Conservation (phyloP, 805 yeast genomes). For the Priceomyces carsonii region DNA sequence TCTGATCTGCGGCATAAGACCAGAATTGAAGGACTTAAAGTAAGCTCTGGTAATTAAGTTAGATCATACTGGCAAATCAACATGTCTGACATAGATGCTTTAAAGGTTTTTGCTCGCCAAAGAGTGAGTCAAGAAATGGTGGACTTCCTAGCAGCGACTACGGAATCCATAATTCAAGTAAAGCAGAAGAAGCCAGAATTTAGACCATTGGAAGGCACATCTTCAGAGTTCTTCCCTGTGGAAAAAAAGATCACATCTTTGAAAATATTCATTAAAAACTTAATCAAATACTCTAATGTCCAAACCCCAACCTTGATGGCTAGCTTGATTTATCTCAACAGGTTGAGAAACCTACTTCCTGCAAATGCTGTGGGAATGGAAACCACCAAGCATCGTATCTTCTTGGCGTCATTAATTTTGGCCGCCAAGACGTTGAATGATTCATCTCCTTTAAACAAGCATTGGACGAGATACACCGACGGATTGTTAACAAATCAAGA, state of each 20-base stretch:
- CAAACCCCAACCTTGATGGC: slow-evolving; percentile 96
- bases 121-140: slow-evolving; percentile 62
- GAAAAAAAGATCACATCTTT: slow-evolving; percentile 32
- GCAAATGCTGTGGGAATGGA: slow-evolving; percentile 88
- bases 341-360: slow-evolving; percentile 76
- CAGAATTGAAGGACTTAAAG: too few relatives aligned
- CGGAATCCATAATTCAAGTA: slow-evolving; percentile 55
- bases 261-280: slow-evolving; percentile 63
- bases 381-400: slow-evolving; percentile 90
- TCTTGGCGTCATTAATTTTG: slow-evolving; percentile 81
- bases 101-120: slow-evolving; percentile 52
- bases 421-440: slow-evolving; percentile 95
- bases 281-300: slow-evolving; percentile 82
- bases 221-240: slow-evolving; percentile 22
- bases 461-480: slow-evolving; percentile 92
- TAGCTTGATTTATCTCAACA: slow-evolving; percentile 77
- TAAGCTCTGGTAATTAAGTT: too few relatives aligned
- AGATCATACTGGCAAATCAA: too few relatives aligned
- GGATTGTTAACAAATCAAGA: slow-evolving; percentile 77
- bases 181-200: slow-evolving; percentile 18
- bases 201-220: slow-evolving; percentile 43
- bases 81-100: slow-evolving; percentile 46
- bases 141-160: slow-evolving; percentile 56
- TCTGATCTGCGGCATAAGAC: too few relatives aligned
- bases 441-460: slow-evolving; percentile 92